Conservation (phyloP, 2,329 filamentous ascomycete genomes). For the Albophoma yamanashiensis region DNA sequence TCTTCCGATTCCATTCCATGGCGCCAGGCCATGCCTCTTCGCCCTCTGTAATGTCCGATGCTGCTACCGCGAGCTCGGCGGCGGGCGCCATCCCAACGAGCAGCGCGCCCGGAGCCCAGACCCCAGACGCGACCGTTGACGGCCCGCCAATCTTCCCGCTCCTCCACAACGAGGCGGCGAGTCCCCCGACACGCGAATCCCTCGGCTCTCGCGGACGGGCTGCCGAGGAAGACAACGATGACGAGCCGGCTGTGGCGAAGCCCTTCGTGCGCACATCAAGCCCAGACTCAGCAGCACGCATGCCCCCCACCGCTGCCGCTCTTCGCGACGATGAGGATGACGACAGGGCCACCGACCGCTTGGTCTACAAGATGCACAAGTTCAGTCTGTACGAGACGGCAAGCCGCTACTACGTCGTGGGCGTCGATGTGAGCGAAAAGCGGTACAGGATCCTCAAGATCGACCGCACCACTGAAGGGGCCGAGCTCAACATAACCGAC, state of each 20-base stretch:
- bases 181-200: constrained; percentile 13
- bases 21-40: background rate
- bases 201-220: constrained; percentile 10
- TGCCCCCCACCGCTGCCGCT: constrained; percentile 3
- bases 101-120: background rate
- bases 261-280: constrained; percentile 47
- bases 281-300: constrained; percentile 29
- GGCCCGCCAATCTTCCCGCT: constrained; percentile 15
- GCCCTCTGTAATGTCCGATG: background rate
- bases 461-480: constrained; percentile 71
- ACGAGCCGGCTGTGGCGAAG: constrained; percentile 45
- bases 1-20: background rate
- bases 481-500: constrained; percentile 73
- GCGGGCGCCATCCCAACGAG: background rate
- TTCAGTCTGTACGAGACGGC: constrained; percentile 97
- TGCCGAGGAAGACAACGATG: constrained; percentile 42
- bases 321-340: constrained; percentile 13
- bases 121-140: background rate
- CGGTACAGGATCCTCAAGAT: constrained; percentile 91
- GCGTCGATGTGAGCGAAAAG: constrained; percentile 79
- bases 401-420: constrained; percentile 87
- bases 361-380: constrained; percentile 71
- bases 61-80: background rate
- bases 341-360: constrained; percentile 21
- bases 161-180: constrained; percentile 22